Base-by-base conservation (phyloP, 73 alveolate genomes). In the Uronychia binucleata region DNA sequence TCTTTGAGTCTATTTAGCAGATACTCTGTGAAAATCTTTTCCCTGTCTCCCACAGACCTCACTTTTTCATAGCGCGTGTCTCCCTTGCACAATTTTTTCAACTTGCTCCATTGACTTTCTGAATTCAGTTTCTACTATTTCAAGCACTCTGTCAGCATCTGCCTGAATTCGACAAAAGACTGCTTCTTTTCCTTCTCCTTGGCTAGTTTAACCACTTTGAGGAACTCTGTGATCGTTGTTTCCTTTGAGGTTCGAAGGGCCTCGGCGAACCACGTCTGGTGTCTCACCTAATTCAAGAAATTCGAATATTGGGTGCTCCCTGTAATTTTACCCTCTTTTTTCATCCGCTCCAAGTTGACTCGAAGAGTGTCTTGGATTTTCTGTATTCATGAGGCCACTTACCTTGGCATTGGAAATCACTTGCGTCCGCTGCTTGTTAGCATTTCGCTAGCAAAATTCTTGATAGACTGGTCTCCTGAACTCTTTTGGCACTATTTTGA, bases 21-120 rank as follows among this genome's bases (percentile, higher is more conserved):
- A 46, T 46, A 46, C 19, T 46, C 67, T 11, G 67, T 46, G 67
- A 46, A 46, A 5, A 46, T 5, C 67, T 46, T 46, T 5, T 46
- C 67, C 67, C 19, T 46, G 5, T 46, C 67, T 46, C n/a, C 19
- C n/a, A 46, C 67, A 11, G 67, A 46, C 67, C 19, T 46, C 79
- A 83, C 34, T 1, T 83, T 59, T 32, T 83, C 77, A 30, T 30
- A 83, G 60, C 90, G 60, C 30, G 60, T 33, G 32, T 83, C 90
- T 27, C 76, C 90, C 30, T 31, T 1, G 1, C 74, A 1, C 31
- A 1, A 26, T 31, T 74, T 76, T 33, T 83, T 83, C 8, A 83
- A 77, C 26, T 78, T 83, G 0, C 76, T 78, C 83, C 84, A 83
- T 25, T 34, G 25, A 33, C 84, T 75, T 28, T 58, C 57, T 26